Base-by-base conservation (phyloP, 1,139 yeast genomes). In the Kodamaea plutei region DNA sequence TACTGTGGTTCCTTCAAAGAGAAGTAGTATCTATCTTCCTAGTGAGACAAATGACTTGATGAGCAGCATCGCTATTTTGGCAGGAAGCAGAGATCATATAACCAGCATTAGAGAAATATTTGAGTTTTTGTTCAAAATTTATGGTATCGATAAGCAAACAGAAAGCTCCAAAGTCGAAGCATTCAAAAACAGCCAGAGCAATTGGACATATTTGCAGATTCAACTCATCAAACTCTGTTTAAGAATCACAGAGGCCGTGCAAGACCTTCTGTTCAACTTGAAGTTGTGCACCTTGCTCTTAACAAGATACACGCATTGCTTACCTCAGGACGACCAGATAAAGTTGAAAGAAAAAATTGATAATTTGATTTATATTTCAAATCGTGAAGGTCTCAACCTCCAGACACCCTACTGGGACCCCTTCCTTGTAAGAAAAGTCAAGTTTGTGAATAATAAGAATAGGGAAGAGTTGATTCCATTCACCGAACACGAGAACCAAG, bases 361-460 rank as follows among this genome's bases (percentile, higher is more conserved):
- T 39, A 30, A 41, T 36, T 28, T 56, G 44, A 39, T 52, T 4
- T 35, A 45, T 25, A 25, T 45, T 25, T 41, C 52, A 6, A 40
- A 35, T 30, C 38, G 48, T 20, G 44, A 48, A 15, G 45, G 45
- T 10, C 30, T 45, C n/a, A 37, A 41, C 6, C 33, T 52, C 10
- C 38, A 34, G 2, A 31, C 51, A 4, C 64, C 65, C 1, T 84
- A 84, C 45, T 83, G 89, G 83, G 95, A 85, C 51, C 81, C 84
- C 1, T 76, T 67, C 41, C 39, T 85, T 8, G 62, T 85, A 0
- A 64, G 91, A 35, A 71, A 65, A 25, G 63, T 79, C 5, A 55
- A 58, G 17, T 56, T 62, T 58, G 28, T 61, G 5, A 42, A 37
- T 30, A 41, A 45, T 27, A 45, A 49, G 28, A 36, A 37, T 13